Conservation (phyloP, 2,329 filamentous ascomycete species). For the Dactylellina parvicollis region DNA sequence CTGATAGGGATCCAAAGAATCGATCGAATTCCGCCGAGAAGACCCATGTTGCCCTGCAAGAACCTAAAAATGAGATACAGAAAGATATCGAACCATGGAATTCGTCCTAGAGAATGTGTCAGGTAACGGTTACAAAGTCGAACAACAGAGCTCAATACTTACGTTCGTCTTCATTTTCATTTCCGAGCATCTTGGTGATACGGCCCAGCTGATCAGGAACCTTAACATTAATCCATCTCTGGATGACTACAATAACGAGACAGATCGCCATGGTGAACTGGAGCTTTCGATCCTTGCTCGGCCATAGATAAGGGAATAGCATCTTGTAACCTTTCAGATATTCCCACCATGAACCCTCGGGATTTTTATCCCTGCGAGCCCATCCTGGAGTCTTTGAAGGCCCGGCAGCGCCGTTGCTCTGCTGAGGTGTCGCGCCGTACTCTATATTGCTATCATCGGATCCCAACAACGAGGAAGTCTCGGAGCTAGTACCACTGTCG, state of each 20-base stretch:
- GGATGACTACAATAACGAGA: slow-evolving; percentile 79
- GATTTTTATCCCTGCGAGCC: slow-evolving; percentile 84
- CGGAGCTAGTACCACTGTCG: slow-evolving; percentile 62
- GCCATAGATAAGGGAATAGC: slow-evolving; percentile 98
- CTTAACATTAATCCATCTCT: slow-evolving; percentile 84
- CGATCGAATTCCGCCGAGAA: slow-evolving; percentile 82
- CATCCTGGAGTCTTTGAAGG: slow-evolving; percentile 84
- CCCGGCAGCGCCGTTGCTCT: slow-evolving; percentile 63
- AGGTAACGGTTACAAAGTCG: slow-evolving; percentile 13
- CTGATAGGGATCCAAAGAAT: slow-evolving; percentile 95
- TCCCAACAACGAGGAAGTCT: slow-evolving; percentile 58
- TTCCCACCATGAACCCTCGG: slow-evolving; percentile 86
- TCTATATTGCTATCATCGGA: slow-evolving; percentile 56
- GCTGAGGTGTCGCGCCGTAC: slow-evolving; percentile 57
- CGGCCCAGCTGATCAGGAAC: slow-evolving; percentile 83
- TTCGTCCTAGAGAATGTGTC: slow-evolving; percentile 59
- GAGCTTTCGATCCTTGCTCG: slow-evolving; percentile 78
- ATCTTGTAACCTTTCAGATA: slow-evolving; percentile 91
- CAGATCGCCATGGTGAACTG: slow-evolving; percentile 83
- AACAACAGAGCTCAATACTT: slow-evolving; percentile 19
- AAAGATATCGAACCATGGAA: slow-evolving; percentile 78
- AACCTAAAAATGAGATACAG: slow-evolving; percentile 81
- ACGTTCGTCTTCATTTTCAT: slow-evolving; percentile 65
- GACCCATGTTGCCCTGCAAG: slow-evolving; percentile 86
- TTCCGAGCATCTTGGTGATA: slow-evolving; percentile 77